Evolutionary conservation across 2,329 filamentous ascomycete species (phyloP).

Genomic region (Phoma sp.): DNA sequence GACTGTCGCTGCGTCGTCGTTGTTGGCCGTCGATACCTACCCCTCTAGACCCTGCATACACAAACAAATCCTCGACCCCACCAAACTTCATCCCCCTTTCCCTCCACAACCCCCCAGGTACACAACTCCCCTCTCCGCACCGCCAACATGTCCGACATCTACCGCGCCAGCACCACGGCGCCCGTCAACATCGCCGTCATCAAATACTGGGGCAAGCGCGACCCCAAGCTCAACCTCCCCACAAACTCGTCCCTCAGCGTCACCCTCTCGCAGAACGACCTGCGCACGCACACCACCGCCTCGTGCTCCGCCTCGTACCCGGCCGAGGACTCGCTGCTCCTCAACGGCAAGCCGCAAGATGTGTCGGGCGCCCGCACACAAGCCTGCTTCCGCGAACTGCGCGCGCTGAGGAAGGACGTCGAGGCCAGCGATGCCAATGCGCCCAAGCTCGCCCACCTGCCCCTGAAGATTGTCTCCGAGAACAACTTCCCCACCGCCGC

Average conservation of each 20-base stretch:
- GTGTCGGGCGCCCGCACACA: conserved; percentile 89
- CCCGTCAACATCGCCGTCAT: conserved; percentile 98
- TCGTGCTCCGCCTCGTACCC: conserved; percentile 80
- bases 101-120: conserved; percentile 8
- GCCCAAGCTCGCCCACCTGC: conserved; percentile 79
- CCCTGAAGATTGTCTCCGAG: conserved; percentile 87
- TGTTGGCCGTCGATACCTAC: not conserved
- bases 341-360: conserved; percentile 85
- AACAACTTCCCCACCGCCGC: conserved; percentile 99
- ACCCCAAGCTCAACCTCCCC: conserved; percentile 90
- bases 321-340: conserved; percentile 72
- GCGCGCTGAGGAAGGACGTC: conserved; percentile 75
- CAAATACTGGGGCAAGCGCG: conserved; percentile 99
- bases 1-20: not conserved
- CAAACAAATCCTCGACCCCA: conserved; percentile 26
- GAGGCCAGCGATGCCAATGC: conserved; percentile 75
- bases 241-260: conserved; percentile 98
- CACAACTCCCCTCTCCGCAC: not conserved
- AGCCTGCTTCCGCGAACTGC: conserved; percentile 88
- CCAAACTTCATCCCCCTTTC: conserved; percentile 17
- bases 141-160: conserved; percentile 62
- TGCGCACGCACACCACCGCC: conserved; percentile 94
- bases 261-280: conserved; percentile 90
- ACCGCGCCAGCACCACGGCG: conserved; percentile 93
- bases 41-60: conserved; percentile 37